Percentiles rank a stretch among this genome's conserved stretches.
phyloP scores from a whole-genome alignment of 2,329 filamentous ascomycete genomes.

The Purpureocillium lavendulum region DNA sequence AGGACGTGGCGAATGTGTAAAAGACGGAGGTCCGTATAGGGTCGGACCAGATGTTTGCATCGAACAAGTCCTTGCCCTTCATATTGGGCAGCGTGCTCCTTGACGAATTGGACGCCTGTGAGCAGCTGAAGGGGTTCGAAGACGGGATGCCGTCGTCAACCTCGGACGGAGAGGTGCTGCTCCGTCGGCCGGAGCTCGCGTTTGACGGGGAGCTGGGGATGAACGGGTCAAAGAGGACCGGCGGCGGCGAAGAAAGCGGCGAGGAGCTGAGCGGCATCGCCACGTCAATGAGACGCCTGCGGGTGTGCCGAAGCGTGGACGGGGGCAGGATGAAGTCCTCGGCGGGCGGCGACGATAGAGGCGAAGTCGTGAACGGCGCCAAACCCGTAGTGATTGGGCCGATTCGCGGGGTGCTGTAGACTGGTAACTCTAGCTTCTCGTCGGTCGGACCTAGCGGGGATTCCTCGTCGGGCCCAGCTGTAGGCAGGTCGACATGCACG shows the following conservation, averaged over 20 bases:
- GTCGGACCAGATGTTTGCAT: conserved; percentile 62
- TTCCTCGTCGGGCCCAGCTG: neutral
- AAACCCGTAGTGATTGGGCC: conserved; percentile 5
- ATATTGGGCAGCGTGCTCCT: conserved; percentile 45
- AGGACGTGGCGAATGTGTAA: conserved; percentile 61
- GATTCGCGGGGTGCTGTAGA: conserved; percentile 7
- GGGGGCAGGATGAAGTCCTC: conserved; percentile 20
- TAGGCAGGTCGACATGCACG: conserved; percentile 5
- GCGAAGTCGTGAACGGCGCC: conserved; percentile 19
- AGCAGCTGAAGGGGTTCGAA: conserved; percentile 28
- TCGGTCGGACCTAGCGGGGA: neutral
- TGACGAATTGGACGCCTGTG: conserved; percentile 26
- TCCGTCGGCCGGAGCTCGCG: conserved; percentile 22
- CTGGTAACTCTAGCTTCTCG: conserved; percentile 2
- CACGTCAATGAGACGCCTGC: conserved; percentile 12
- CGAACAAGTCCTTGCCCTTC: conserved; percentile 65
- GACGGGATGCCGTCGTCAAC: conserved; percentile 34
- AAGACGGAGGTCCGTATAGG: conserved; percentile 61
- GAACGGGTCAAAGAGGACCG: conserved; percentile 43
- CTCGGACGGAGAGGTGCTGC: conserved; percentile 34
- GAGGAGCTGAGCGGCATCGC: conserved; percentile 34
- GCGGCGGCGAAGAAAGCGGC: conserved; percentile 49
- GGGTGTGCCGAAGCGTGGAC: conserved; percentile 13
- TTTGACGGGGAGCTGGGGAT: conserved; percentile 27
- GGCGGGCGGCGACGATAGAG: conserved; percentile 28